Evolutionary conservation across 1,139 yeast genomes (phyloP).

Genomic region (Diutina siamensis): DNA sequence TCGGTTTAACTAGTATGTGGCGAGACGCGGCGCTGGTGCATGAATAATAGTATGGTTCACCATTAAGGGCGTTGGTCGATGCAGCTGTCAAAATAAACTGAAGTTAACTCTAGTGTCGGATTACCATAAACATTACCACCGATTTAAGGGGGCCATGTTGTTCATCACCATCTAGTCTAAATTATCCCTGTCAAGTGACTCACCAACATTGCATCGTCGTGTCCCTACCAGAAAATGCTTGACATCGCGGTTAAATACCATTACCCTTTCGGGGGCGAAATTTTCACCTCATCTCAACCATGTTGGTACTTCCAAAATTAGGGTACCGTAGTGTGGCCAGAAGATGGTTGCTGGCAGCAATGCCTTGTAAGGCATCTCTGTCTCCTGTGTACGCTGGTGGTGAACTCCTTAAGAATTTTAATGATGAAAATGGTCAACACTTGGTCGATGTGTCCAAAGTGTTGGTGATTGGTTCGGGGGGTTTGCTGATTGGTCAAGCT

Average conservation of each 20-base stretch:
- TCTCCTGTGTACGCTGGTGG: slow-evolving; percentile 41
- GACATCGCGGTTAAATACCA: slow-evolving; percentile 14
- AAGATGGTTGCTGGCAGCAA: slow-evolving; percentile 2
- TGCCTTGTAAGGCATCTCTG: slow-evolving; percentile 6
- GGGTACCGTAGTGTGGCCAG: slow-evolving; percentile 8
- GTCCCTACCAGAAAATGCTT: neutral
- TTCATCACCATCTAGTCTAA: no score
- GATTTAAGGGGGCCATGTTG: no score
- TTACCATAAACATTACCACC: no score
- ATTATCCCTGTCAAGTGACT: no score
- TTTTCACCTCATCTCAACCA: slow-evolving; percentile 6
- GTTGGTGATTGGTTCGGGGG: slow-evolving; percentile 94
- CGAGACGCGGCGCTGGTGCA: no score
- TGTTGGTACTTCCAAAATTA: slow-evolving; percentile 8
- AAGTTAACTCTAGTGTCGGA: no score
- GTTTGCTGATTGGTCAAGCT: slow-evolving; percentile 96
- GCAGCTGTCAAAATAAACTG: no score
- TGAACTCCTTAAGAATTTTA: slow-evolving; percentile 34
- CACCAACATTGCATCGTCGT: neutral
- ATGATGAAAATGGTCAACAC: slow-evolving; percentile 31
- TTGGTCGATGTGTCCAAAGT: slow-evolving; percentile 84
- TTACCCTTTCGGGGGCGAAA: slow-evolving; percentile 12
- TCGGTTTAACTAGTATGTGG: no score
- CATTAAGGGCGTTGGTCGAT: no score
- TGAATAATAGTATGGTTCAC: no score